Evolutionary conservation across 83 land plant genomes (phyloP).

Genomic region (Isoetes engelmannii): DNA sequence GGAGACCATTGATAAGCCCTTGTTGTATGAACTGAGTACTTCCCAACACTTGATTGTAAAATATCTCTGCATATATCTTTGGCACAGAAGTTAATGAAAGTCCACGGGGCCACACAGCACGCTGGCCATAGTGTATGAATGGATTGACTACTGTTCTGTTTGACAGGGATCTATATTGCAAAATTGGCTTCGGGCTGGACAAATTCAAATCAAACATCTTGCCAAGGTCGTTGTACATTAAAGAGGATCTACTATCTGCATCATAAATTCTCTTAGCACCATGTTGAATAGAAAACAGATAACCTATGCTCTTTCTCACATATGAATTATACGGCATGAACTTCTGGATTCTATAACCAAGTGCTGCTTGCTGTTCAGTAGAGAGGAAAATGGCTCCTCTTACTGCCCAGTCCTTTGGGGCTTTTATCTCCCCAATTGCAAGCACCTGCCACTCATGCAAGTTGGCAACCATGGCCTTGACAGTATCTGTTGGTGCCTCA

Average conservation of each 20-base stretch:
- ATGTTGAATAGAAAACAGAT: slow-evolving; percentile 4
- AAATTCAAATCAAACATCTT: slow-evolving; percentile 4
- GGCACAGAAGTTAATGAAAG: neutral
- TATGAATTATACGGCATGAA: neutral
- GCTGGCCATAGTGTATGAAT: neutral
- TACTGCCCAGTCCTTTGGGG: slow-evolving; percentile 3
- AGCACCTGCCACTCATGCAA: slow-evolving; percentile 8
- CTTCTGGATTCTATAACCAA: neutral
- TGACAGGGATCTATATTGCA: neutral
- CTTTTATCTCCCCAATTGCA: neutral
- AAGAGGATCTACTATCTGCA: neutral
- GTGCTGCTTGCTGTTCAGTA: neutral
- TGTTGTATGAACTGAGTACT: neutral
- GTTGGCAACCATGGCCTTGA: neutral
- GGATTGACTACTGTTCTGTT: slow-evolving; percentile 9
- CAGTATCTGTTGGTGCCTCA: slow-evolving; percentile 2
- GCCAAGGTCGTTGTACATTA: neutral
- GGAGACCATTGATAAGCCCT: slow-evolving; percentile 77
- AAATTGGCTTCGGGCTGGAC: neutral
- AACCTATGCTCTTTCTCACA: slow-evolving; percentile 2
- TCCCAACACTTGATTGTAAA: too few relatives aligned
- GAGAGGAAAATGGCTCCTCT: neutral
- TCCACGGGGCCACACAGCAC: slow-evolving; percentile 7
- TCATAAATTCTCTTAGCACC: slow-evolving; percentile 1
- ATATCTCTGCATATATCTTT: too few relatives aligned